Base-by-base conservation (phyloP, 805 yeast genomes). In the Pichia thaimueangensis region DNA sequence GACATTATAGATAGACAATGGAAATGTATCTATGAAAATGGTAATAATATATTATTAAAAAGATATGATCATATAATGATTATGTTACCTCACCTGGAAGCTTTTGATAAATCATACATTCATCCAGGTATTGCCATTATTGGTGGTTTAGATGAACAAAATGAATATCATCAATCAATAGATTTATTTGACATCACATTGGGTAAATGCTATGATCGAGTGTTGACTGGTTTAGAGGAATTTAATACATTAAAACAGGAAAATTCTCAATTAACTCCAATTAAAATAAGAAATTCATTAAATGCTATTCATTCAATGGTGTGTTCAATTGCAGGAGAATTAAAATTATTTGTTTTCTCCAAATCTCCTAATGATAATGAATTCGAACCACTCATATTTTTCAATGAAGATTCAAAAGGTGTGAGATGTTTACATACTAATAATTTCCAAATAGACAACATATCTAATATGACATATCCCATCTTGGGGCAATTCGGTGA, bases 401-500 rank as follows among this genome's bases (percentile, higher is more conserved):
- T 56, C 30, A 34, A 41, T 1, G 43, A 52, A 3, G 15, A 20
- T 3, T 23, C 23, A 2, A 30, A 38, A 5, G 51, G 57, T 12
- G 42, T 30, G 10, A 32, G 54, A 38, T 23, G 22, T n/a, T 23
- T 33, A 13, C 35, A 35, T 21, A 31, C 24, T 11, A 22, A 5
- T 15, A 27, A 36, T 36, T 32, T 27, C 31, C 37, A 44, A 31
- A 35, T 40, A 5, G 7, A 24, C 5, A 25, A 19, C 15, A 24
- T 48, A 12, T 33, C 45, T 1, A 34, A 20, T 15, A 35, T 51
- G 19, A 35, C 36, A 15, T 73, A 66, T 49, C 85, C 88, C 2
- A 69, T 76, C 0, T 78, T 82, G 19, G 86, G 78, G 1, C 55
- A 70, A 11, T 82, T 82, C 55, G 89, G 88, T 5, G 78, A 79